These are phyloP conservation scores for Candida montana DNA, from an alignment of 805 yeast genomes.

Conservation along the genomic window DNA sequence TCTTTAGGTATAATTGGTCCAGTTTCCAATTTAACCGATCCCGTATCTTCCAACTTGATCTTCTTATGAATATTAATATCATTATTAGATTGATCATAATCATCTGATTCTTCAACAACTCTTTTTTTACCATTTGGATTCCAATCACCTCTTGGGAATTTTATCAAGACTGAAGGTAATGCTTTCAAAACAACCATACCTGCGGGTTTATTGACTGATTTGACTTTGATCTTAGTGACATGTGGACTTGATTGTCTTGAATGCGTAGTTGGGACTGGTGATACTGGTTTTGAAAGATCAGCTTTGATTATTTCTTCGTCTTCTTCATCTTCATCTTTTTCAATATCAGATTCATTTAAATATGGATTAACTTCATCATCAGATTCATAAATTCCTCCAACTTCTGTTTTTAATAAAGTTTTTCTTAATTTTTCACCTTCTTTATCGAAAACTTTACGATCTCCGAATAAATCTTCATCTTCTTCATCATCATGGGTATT, in stretches of 20 bases:
- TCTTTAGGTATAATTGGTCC: conserved; percentile 14
- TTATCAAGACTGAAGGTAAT: conserved; percentile 49
- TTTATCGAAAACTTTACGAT: conserved; percentile 69
- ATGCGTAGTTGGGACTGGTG: conserved; percentile 18
- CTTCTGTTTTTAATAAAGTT: conserved; percentile 79
- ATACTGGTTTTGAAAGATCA: conserved; percentile 25
- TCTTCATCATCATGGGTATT: conserved; percentile 56
- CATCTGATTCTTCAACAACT: conserved; percentile 24
- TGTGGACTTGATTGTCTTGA: conserved; percentile 20
- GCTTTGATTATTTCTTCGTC: conserved; percentile 35
- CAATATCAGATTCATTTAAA: conserved; percentile 63
- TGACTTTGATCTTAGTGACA: conserved; percentile 33
- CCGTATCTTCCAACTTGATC: conserved; percentile 30
- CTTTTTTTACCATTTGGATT: conserved; percentile 51
- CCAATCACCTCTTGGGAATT: conserved; percentile 83
- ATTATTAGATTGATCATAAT: conserved; percentile 3
- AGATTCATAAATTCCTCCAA: conserved; percentile 68
- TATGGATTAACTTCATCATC: conserved; percentile 86
- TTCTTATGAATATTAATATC: conserved; percentile 29
- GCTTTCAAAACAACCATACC: conserved; percentile 63
- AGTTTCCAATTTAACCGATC: conserved; percentile 9
- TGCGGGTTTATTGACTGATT: conserved; percentile 40
- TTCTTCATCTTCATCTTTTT: conserved; percentile 40
- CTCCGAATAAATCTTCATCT: conserved; percentile 68
- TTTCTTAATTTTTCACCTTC: conserved; percentile 85